phyloP scores from a whole-genome alignment of 2,329 filamentous ascomycete species.

The Fusarium mexicanum region DNA sequence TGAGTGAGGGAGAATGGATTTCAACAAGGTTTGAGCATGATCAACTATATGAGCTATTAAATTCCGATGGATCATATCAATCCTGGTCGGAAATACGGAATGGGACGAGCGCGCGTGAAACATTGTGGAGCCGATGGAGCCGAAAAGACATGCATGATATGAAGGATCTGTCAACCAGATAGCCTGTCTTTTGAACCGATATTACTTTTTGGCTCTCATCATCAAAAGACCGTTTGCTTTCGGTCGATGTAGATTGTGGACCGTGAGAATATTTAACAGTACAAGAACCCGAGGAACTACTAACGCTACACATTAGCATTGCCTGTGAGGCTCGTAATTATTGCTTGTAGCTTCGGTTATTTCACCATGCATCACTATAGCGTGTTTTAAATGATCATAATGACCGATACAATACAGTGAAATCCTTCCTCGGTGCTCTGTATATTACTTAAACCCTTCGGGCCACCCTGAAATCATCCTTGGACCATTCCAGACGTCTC shows the following conservation, averaged over 20 bases:
- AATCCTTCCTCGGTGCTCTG: background rate
- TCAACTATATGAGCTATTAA: background rate
- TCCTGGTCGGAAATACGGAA: background rate
- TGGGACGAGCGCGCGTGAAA: background rate
- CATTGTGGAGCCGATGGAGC: background rate
- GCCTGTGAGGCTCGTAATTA: no score
- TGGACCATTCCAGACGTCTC: background rate
- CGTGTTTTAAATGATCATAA: accelerated
- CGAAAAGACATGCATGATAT: background rate
- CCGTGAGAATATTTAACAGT: no score
- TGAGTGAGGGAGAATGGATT: accelerated
- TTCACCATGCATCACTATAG: no score
- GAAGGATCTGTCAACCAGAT: no score
- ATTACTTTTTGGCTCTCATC: no score
- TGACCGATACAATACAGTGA: accelerated
- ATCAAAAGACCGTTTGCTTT: no score
- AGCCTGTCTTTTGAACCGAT: no score
- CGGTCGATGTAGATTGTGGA: no score
- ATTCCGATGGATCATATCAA: no score
- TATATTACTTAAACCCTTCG: accelerated
- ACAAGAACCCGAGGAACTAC: no score
- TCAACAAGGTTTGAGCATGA: background rate
- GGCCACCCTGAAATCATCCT: background rate
- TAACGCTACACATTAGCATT: no score
- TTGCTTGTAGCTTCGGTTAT: no score